phyloP scores from a whole-genome alignment of 1,284 basidiomycete genomes.

The Agaricales sp. region DNA sequence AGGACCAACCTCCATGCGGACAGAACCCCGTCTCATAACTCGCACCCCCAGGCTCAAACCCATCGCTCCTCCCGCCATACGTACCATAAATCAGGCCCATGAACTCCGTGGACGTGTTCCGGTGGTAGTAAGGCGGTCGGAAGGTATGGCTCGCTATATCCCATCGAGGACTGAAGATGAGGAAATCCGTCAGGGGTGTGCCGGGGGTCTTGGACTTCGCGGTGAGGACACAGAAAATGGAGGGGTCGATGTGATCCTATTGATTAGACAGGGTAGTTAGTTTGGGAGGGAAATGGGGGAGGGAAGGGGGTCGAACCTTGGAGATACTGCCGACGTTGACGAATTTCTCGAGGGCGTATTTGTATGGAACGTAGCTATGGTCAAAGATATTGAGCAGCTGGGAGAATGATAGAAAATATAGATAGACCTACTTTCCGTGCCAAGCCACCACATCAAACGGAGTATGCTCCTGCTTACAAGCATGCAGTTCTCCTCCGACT shows the following conservation, averaged over 20 bases:
- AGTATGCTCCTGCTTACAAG: slow-evolving; percentile 51
- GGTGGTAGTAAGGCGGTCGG: slow-evolving; percentile 51
- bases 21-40: slow-evolving; percentile 55
- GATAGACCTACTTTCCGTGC: slow-evolving; percentile 44
- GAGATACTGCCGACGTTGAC: slow-evolving; percentile 55
- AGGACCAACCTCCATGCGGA: slow-evolving; percentile 41
- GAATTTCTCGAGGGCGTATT: slow-evolving; percentile 61
- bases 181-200: slow-evolving; percentile 49
- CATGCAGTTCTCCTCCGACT: slow-evolving; percentile 45
- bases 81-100: slow-evolving; percentile 50
- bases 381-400: background rate
- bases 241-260: slow-evolving; percentile 52
- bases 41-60: slow-evolving; percentile 45
- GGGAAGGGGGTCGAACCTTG: slow-evolving; percentile 19
- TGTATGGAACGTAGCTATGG: slow-evolving; percentile 59
- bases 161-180: slow-evolving; percentile 56
- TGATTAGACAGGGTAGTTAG: background rate
- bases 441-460: slow-evolving; percentile 70
- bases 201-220: slow-evolving; percentile 48
- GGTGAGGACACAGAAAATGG: slow-evolving; percentile 55
- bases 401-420: background rate
- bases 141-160: slow-evolving; percentile 44
- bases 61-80: slow-evolving; percentile 52
- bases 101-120: slow-evolving; percentile 52
- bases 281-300: background rate